phyloP scores from a whole-genome alignment of 2,329 filamentous ascomycete genomes.

The Microcyclospora tardicrescens region DNA sequence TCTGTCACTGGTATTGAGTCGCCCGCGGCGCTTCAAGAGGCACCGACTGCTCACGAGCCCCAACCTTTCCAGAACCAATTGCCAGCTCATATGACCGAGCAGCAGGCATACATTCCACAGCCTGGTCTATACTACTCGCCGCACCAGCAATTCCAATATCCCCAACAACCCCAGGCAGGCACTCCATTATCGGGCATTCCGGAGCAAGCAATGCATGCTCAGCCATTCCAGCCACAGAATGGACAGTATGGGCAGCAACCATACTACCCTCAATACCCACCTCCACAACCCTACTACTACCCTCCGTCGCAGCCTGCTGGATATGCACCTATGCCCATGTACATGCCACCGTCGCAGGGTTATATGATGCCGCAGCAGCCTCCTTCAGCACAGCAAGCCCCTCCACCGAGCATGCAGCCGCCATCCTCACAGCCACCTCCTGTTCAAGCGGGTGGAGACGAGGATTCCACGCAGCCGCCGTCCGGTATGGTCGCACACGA shows the following conservation, averaged over 20 bases:
- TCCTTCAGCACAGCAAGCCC: conserved; percentile 20
- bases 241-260: conserved; percentile 47
- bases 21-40: conserved; percentile 51
- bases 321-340: conserved; percentile 20
- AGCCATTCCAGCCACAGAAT: conserved; percentile 61
- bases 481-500: conserved; percentile 62
- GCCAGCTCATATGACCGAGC: conserved; percentile 55
- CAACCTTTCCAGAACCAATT: conserved; percentile 92
- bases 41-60: conserved; percentile 42
- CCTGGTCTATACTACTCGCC: conserved; percentile 38
- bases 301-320: conserved; percentile 40
- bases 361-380: conserved; percentile 23
- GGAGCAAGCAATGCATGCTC: conserved; percentile 80
- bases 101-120: conserved; percentile 38
- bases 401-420: background rate
- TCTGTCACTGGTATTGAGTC: conserved; percentile 89
- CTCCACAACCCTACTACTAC: conserved; percentile 47
- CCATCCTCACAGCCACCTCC: conserved; percentile 1
- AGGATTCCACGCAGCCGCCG: conserved; percentile 26
- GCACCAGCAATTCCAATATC: conserved; percentile 42
- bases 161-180: conserved; percentile 57
- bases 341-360: conserved; percentile 16
- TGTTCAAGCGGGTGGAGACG: conserved; percentile 5
- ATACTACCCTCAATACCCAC: conserved; percentile 43
- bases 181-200: conserved; percentile 86